These are phyloP conservation scores for Cyclotella cryptica DNA, from an alignment of 108 stramenopile genomes.

Conservation along the genomic window DNA sequence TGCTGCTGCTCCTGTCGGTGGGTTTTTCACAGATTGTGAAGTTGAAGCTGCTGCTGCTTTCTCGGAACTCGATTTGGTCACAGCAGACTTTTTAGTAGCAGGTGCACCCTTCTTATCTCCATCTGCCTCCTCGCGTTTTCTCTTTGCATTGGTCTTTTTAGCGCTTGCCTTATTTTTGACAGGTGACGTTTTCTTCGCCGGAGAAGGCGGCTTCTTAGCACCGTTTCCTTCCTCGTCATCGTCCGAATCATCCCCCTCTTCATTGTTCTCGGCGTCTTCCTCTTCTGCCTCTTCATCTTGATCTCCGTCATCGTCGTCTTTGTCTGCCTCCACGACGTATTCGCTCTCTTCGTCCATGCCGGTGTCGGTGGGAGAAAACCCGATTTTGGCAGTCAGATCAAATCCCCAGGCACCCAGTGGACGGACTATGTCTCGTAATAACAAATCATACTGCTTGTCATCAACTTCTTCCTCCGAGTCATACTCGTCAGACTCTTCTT, in stretches of 20 bases:
- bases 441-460: slow-evolving; percentile 49
- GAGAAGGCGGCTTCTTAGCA: slow-evolving; percentile 19
- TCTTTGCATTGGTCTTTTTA: slow-evolving; percentile 29
- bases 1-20: too few species aligned
- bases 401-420: slow-evolving; percentile 87
- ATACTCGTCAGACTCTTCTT: slow-evolving; percentile 54
- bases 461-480: slow-evolving; percentile 58
- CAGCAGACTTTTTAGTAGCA: neutral
- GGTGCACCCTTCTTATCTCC: slow-evolving; percentile 3
- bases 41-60: too few species aligned
- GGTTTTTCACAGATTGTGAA: too few species aligned
- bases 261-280: slow-evolving; percentile 31
- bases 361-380: slow-evolving; percentile 49
- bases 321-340: slow-evolving; percentile 30
- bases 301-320: slow-evolving; percentile 31
- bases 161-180: slow-evolving; percentile 20
- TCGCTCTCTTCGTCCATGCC: slow-evolving; percentile 38
- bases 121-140: slow-evolving; percentile 12
- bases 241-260: slow-evolving; percentile 16
- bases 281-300: slow-evolving; percentile 35
- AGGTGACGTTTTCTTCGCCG: slow-evolving; percentile 31
- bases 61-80: too few species aligned
- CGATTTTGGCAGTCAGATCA: slow-evolving; percentile 72
- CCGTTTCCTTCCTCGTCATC: slow-evolving; percentile 26
- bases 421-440: slow-evolving; percentile 73